Evolutionary conservation across 306 rosid species (phyloP).

Genomic region (Quercus robur): DNA sequence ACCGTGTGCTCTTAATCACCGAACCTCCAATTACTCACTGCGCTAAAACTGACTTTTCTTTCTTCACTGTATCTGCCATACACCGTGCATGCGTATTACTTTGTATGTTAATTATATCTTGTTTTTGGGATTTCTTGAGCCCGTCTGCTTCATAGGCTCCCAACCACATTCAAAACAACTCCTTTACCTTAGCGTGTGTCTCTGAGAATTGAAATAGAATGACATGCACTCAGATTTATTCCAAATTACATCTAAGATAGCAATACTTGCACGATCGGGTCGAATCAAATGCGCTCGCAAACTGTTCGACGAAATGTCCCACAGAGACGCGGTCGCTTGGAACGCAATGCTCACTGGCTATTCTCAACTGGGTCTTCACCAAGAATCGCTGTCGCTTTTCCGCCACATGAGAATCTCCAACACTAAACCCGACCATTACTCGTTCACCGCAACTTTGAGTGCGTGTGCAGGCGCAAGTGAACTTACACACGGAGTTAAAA

Average conservation of each 20-base stretch:
- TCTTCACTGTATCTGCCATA: no score
- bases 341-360: slow-evolving; percentile 71
- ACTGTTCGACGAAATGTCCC: slow-evolving; percentile 60
- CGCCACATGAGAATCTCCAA: slow-evolving; percentile 42
- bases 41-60: no score
- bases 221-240: slow-evolving; percentile 44
- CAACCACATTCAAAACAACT: not conserved
- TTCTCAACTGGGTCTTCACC: slow-evolving; percentile 50
- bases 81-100: not conserved
- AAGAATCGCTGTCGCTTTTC: slow-evolving; percentile 50
- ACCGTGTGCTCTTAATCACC: no score
- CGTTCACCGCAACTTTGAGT: slow-evolving; percentile 54
- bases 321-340: slow-evolving; percentile 66
- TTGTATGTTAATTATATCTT: no score
- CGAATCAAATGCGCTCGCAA: slow-evolving; percentile 56
- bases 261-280: slow-evolving; percentile 31
- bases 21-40: no score
- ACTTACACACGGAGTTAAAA: slow-evolving; percentile 33
- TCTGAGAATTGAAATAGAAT: slow-evolving; percentile 14
- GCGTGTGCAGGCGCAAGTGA: slow-evolving; percentile 47
- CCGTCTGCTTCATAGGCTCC: no score
- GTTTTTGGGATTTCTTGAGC: no score
- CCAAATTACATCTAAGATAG: slow-evolving; percentile 51
- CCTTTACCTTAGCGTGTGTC: not conserved
- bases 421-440: slow-evolving; percentile 49